Conservation (phyloP, 2,329 filamentous ascomycete species). For the Aspergillus glaucus region DNA sequence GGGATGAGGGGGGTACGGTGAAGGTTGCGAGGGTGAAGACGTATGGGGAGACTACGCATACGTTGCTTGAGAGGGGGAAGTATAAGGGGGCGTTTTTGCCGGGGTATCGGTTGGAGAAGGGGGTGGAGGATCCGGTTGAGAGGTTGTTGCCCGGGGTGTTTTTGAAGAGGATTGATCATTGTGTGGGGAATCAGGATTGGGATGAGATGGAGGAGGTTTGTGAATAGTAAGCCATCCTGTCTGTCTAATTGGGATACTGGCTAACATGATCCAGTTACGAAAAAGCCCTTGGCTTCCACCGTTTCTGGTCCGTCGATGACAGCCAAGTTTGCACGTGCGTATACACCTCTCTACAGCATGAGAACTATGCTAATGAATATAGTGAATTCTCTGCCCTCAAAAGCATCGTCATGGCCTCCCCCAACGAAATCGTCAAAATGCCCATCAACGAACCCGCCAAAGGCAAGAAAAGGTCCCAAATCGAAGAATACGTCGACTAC, state of each 20-base stretch:
- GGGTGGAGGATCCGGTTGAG: slow-evolving; percentile 40
- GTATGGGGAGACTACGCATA: slow-evolving; percentile 94
- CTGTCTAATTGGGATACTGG: background rate
- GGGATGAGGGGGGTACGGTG: slow-evolving; percentile 60
- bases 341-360: too few relatives aligned
- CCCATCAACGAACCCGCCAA: slow-evolving; percentile 93
- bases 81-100: slow-evolving; percentile 79
- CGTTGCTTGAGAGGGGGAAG: slow-evolving; percentile 65
- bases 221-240: slow-evolving; percentile 43
- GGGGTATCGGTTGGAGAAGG: slow-evolving; percentile 60
- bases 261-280: slow-evolving; percentile 59
- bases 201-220: slow-evolving; percentile 68
- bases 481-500: slow-evolving; percentile 88
- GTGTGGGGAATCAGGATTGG: slow-evolving; percentile 96
- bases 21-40: slow-evolving; percentile 76
- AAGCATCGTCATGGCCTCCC: slow-evolving; percentile 82
- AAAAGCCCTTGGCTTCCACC: slow-evolving; percentile 82
- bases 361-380: background rate
- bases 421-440: slow-evolving; percentile 88
- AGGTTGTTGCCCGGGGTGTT: slow-evolving; percentile 55
- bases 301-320: slow-evolving; percentile 96
- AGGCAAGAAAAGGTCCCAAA: slow-evolving; percentile 87
- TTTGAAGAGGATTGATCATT: slow-evolving; percentile 82
- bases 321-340: slow-evolving; percentile 69
- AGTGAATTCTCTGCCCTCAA: slow-evolving; percentile 79